These are phyloP conservation scores for Chimonanthus salicifolius DNA, from an alignment of 164 flowering plant genomes.

Conservation along the genomic window DNA sequence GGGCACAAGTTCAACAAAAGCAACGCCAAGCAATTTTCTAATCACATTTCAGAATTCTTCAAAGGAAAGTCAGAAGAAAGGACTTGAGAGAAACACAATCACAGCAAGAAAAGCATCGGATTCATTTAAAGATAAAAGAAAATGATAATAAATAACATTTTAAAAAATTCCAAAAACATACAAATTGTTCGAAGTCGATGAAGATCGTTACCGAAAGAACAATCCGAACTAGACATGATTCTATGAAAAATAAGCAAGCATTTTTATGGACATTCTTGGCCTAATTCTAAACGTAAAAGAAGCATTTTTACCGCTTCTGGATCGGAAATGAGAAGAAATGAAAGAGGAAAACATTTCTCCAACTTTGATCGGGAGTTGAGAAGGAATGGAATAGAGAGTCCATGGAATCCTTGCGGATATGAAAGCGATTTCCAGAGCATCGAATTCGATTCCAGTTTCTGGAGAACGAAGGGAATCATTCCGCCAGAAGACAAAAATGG, in stretches of 20 bases:
- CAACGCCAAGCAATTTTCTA: neutral
- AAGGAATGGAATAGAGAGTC: constrained; percentile 1
- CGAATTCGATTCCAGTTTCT: constrained; percentile 20
- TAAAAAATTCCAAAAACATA: constrained; percentile 14
- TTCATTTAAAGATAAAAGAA: neutral
- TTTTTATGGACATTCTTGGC: neutral
- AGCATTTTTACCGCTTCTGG: neutral
- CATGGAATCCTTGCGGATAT: constrained; percentile 14
- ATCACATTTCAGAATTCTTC: neutral
- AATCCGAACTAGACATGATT: constrained; percentile 13
- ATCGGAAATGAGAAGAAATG: neutral
- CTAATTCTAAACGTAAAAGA: neutral
- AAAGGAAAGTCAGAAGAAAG: constrained; percentile 9
- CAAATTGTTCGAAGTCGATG: constrained; percentile 21
- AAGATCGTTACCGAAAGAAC: constrained; percentile 30
- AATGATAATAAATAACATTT: too few species aligned
- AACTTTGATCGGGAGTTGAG: neutral
- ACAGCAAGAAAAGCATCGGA: constrained; percentile 17
- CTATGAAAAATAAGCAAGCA: neutral
- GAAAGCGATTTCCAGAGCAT: constrained; percentile 13
- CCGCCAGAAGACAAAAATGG: neutral
- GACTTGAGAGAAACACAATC: constrained; percentile 11
- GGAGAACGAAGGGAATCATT: neutral
- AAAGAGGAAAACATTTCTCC: neutral
- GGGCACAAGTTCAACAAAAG: neutral